Base-by-base conservation (phyloP, 345 rosid genomes). In the Geranium brycei region DNA sequence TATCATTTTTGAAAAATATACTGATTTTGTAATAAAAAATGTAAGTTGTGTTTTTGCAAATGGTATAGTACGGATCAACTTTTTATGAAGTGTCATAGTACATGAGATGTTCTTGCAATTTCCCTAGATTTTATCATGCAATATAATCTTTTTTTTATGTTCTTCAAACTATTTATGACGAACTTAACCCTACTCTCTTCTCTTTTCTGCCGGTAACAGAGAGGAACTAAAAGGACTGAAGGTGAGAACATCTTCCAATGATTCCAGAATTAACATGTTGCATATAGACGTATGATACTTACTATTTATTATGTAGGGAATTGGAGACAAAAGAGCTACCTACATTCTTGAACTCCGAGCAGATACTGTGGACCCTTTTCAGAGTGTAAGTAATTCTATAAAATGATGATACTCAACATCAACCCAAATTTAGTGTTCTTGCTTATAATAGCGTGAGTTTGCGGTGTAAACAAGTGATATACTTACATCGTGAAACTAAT, bases 241-340 rank as follows among this genome's bases (percentile, higher is more conserved):
- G 96, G 93, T 87, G 40, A 80, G 76, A 64, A 73, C 18, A 30
- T 18, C 28, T 19, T 71, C 31, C 14, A 31, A n/a, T 1, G 32
- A 47, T 47, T 40, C 17, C 4, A 64, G 28, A 17, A 31, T 58
- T 31, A 62, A 51, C 41, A 35, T 35, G 41, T 35, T 59, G 30
- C 18, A 5, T 0, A 61, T 35, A 3, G 31, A n/a, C 7, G 40
- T 59, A 11, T 2, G 18, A 7, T 67, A 10, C 41, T 53, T 7
- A 60, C 10, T n/a, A 19, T 23, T 60, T 57, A 51, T 62, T 7
- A 41, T 69, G 53, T 23, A 90, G 97, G 97, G 97, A 61, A 87
- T 91, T 17, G 92, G 92, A 71, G 92, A 86, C 64, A 91, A 81
- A 75, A 80, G 95, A 73, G 97, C 97, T 0, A 73, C 73, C 6